Conservation (phyloP, 129 eudicot species). For the Rutidosis leptorrhynchoides region DNA sequence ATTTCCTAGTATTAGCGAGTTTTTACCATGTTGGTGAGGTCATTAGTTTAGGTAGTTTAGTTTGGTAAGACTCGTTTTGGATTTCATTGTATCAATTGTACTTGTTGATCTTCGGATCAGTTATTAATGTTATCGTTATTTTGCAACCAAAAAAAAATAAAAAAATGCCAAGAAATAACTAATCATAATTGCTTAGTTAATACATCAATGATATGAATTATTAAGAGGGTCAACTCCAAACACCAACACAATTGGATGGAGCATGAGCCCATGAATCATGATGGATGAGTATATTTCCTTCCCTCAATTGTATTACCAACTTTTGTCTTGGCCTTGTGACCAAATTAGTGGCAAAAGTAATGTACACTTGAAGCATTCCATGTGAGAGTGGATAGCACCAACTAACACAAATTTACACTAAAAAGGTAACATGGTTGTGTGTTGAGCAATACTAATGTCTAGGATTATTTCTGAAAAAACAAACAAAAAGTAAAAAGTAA, state of each 20-base stretch:
- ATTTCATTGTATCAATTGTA: no score
- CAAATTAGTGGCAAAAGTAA: constrained; percentile 35
- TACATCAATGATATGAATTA: constrained; percentile 26
- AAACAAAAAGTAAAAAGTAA: not conserved
- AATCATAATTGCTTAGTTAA: constrained; percentile 20
- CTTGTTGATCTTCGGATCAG: no score
- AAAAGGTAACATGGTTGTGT: constrained; percentile 12
- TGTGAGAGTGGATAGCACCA: constrained; percentile 50
- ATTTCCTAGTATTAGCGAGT: no score
- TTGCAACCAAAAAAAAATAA: no score
- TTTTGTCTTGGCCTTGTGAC: constrained; percentile 35
- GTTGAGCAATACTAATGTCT: constrained; percentile 13
- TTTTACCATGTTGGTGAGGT: no score
- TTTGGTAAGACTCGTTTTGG: no score
- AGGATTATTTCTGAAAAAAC: not conserved
- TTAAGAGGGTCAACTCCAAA: constrained; percentile 29
- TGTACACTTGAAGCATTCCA: constrained; percentile 51
- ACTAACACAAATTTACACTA: constrained; percentile 24
- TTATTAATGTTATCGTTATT: no score
- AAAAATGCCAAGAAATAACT: no score
- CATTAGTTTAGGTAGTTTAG: no score
- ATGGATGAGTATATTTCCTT: constrained; percentile 1
- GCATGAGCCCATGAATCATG: no score
- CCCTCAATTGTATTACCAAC: constrained; percentile 29
- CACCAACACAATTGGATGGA: constrained; percentile 30